Conservation (phyloP, 306 rosid genomes). For the Quercus mongolica region DNA sequence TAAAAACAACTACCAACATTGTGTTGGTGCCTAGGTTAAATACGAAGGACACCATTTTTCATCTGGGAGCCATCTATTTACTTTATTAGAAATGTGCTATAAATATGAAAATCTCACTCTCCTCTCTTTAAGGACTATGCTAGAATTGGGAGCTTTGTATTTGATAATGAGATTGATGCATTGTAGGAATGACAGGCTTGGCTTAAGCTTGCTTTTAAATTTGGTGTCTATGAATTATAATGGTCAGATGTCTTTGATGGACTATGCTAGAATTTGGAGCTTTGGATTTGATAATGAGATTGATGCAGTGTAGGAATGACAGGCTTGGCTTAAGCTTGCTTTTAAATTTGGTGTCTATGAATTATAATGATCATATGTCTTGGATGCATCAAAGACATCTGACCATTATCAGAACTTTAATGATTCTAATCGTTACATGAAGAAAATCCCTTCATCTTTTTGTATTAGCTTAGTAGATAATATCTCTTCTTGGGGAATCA, state of each 20-base stretch:
- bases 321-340: too few species aligned
- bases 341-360: too few species aligned
- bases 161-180: not conserved
- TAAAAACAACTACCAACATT: not conserved
- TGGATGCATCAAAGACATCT: not conserved
- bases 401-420: not conserved
- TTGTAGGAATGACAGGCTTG: not conserved
- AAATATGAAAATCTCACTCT: too few species aligned
- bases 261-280: too few species aligned
- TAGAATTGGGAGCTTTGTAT: too few species aligned
- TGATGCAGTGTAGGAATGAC: not conserved
- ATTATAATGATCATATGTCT: not conserved
- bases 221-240: not conserved
- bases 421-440: not conserved
- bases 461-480: not conserved
- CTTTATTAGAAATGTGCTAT: too few species aligned
- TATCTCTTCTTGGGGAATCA: not conserved
- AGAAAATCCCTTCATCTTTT: not conserved
- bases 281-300: not conserved
- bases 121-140: too few species aligned
- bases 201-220: too few species aligned
- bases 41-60: not conserved
- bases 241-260: not conserved
- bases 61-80: not conserved
- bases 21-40: too few species aligned